Evolutionary conservation across 345 rosid genomes (phyloP), one percentile per base, ranked within the genome.

Genomic region (Euphorbia tirucalli): DNA sequence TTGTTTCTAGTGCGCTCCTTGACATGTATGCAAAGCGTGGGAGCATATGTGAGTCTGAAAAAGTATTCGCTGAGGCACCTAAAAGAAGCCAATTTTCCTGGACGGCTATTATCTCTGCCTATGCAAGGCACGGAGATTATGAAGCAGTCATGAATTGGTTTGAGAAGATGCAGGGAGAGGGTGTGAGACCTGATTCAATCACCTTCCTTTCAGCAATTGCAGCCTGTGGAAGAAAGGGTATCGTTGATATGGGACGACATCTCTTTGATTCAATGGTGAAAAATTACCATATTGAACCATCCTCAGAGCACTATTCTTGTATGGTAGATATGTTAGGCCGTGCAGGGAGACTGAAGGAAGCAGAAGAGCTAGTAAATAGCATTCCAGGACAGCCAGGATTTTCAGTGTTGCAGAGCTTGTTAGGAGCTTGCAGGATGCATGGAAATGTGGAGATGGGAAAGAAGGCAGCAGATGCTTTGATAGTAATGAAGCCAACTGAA

Each of bases 21-120:
- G 94, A 93, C 75, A 93, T 93, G 98, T 91, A 91, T 44, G 97
- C 93, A 21, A 93, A 91, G 87, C 92, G 96, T 9, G 97, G 98
- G 66, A 88, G 87, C 84, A 88, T 91, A 65, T 66, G 48, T 11
- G 96, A 93, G 65, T 86, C 97, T 15, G 78, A 83, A 50, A 83
- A 79, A 72, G 93, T 91, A 61, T 93, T 91, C 67, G 24, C 58
- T 22, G 93, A 88, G 79, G 80, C 79, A 39, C 75, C 83, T 74
- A 32, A 75, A 61, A 83, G 77, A 80, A 87, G 82, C 76, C 89
- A 77, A 32, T 77, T 91, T 78, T 85, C 89, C 56, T 93, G 98
- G 98, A 91, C 97, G 56, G 81, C 94, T 27, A 85, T 93, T 44
- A 89, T 93, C 50, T 89, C 97, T n/a, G 97, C 97, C 21, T 71